Evolutionary conservation across 441 rosid species (phyloP).

Genomic region (Corymbia citriodora): DNA sequence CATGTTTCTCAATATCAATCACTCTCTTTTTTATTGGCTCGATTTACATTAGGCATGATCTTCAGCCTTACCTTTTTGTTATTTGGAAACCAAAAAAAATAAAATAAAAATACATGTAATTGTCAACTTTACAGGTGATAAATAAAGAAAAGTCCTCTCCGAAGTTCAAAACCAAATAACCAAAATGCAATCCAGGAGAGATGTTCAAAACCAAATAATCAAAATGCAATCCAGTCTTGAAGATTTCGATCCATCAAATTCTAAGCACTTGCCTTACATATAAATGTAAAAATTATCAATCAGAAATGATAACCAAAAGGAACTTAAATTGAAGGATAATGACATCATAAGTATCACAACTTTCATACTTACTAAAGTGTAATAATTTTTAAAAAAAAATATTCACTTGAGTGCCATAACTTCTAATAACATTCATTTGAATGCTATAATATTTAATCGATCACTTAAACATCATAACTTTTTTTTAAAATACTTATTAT

Average conservation of each 20-base stretch:
- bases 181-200: neutral
- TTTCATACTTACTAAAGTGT: neutral
- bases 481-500: too few species aligned
- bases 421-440: neutral
- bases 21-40: neutral
- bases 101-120: neutral
- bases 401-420: neutral
- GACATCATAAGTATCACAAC: neutral
- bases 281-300: neutral
- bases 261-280: neutral
- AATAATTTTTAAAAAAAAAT: neutral
- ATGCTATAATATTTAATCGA: neutral
- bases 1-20: neutral
- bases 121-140: neutral
- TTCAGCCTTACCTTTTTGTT: neutral
- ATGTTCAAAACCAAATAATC: neutral
- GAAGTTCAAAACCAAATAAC: neutral
- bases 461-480: neutral
- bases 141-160: neutral
- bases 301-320: neutral
- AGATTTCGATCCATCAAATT: neutral
- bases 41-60: neutral
- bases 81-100: neutral
- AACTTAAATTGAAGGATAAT: neutral
- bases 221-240: neutral